Conservation (phyloP, 129 eudicot genomes). For the Daucus carota region DH1_v3.0 NC_030385.2:30967001-30967500, state of each 20-base stretch:
- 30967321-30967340: neutral
- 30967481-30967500: neutral
- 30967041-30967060: neutral
- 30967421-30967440: neutral
- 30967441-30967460: neutral
- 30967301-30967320: neutral
- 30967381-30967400: neutral
- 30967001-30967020: neutral
- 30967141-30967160: no score
- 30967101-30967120: no score
- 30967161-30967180: no score
- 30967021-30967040: neutral
- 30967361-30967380: neutral
- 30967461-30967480: conserved; percentile 11
- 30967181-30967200: no score
- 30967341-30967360: neutral
- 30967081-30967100: no score
- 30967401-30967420: neutral
- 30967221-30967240: no score
- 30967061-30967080: no score
- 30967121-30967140: no score
- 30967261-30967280: neutral
- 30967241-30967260: no score
- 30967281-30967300: neutral
- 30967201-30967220: no score